These are phyloP conservation scores for Reutealis trisperma DNA, from an alignment of 345 rosid genomes.

Conservation along the genomic window DNA sequence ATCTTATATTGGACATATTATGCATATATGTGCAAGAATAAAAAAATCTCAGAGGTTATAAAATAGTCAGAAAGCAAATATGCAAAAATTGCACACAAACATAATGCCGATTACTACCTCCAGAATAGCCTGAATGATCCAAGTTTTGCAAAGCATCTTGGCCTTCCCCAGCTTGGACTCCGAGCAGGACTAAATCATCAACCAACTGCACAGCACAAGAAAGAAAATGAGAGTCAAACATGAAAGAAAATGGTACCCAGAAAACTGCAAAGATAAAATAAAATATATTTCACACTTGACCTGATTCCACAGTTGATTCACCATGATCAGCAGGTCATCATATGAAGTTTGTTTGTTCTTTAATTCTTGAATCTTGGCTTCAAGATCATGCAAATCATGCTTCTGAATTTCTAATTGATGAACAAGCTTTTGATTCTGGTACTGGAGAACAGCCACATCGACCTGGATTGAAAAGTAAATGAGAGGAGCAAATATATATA, in stretches of 20 bases:
- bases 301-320: conserved; percentile 81
- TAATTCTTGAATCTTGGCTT: conserved; percentile 53
- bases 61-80: background rate
- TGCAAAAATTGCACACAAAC: background rate
- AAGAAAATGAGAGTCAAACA: background rate
- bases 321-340: conserved; percentile 57
- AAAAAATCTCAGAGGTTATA: background rate
- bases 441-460: conserved; percentile 75
- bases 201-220: conserved; percentile 59
- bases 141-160: conserved; percentile 43
- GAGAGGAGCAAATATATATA: too few relatives aligned
- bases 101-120: conserved; percentile 44
- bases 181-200: conserved; percentile 80
- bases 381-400: conserved; percentile 66
- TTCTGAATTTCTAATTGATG: conserved; percentile 78
- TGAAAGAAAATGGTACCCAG: background rate
- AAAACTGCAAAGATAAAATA: background rate
- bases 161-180: conserved; percentile 67
- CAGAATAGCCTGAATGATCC: conserved; percentile 44
- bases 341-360: conserved; percentile 59
- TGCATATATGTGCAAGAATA: background rate
- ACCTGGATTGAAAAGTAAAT: conserved; percentile 42
- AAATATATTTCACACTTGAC: conserved; percentile 25
- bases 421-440: conserved; percentile 80
- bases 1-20: background rate